These are phyloP conservation scores for Colletotrichum truncatum DNA, from an alignment of 2,329 filamentous ascomycete genomes.

Conservation along the genomic window DNA sequence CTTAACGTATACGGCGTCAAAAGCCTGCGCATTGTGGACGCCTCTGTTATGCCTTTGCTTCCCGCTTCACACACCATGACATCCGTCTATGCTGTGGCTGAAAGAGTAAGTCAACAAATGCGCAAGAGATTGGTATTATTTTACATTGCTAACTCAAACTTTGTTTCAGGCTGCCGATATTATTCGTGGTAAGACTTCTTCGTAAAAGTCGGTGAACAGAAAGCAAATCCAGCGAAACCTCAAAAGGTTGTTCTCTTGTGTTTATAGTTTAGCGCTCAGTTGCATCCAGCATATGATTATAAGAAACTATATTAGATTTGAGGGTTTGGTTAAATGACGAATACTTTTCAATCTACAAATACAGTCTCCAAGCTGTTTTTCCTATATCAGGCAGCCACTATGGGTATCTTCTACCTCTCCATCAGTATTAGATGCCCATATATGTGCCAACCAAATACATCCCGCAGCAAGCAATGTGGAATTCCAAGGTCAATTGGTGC, in stretches of 20 bases:
- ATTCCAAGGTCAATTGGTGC: too few relatives aligned
- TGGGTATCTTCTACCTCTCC: too few relatives aligned
- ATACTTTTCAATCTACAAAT: too few relatives aligned
- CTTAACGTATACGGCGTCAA: conserved; percentile 41
- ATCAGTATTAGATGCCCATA: too few relatives aligned
- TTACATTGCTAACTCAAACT: background rate
- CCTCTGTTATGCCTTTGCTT: conserved; percentile 41
- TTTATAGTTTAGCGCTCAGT: background rate
- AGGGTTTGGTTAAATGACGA: too few relatives aligned
- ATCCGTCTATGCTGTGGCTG: conserved; percentile 47
- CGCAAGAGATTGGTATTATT: too few relatives aligned
- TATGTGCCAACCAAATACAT: too few relatives aligned
- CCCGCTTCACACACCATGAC: conserved; percentile 41
- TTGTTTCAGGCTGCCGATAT: conserved; percentile 9
- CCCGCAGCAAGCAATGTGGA: too few relatives aligned
- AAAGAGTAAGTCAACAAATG: conserved; percentile 32
- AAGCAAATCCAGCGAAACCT: background rate
- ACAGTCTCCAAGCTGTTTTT: too few relatives aligned
- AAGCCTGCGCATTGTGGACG: conserved; percentile 39
- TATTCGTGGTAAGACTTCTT: conserved; percentile 1
- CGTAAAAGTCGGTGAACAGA: background rate
- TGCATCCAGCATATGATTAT: too few relatives aligned
- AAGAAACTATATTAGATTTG: too few relatives aligned
- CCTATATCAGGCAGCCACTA: too few relatives aligned
- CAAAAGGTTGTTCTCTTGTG: background rate